Conservation (phyloP, 2,329 filamentous ascomycete species). For the Septoria petroselini region DNA sequence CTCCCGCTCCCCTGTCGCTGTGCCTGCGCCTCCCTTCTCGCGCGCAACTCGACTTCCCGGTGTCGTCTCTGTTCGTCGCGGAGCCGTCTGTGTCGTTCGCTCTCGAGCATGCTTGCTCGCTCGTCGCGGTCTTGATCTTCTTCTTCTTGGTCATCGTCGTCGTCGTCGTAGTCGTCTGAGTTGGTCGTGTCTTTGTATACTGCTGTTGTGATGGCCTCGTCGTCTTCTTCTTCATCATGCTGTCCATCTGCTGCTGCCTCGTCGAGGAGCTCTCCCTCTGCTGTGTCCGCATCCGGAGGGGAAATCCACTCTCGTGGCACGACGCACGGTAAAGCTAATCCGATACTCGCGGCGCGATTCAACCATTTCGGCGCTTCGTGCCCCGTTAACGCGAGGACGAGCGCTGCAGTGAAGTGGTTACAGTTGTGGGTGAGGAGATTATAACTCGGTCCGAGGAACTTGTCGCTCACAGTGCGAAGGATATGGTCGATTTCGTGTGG, state of each 20-base stretch:
- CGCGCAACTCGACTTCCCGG: slow-evolving; percentile 18
- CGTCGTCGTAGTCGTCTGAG: slow-evolving; percentile 52
- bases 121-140: slow-evolving; percentile 7
- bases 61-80: slow-evolving; percentile 36
- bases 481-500: slow-evolving; percentile 68
- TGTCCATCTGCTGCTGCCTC: slow-evolving; percentile 48
- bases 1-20: neutral
- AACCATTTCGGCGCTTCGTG: slow-evolving; percentile 70
- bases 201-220: slow-evolving; percentile 24
- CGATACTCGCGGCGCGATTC: slow-evolving; percentile 80
- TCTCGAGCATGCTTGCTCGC: slow-evolving; percentile 12
- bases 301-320: slow-evolving; percentile 80
- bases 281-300: slow-evolving; percentile 70
- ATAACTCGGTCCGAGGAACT: slow-evolving; percentile 73
- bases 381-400: slow-evolving; percentile 71
- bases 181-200: slow-evolving; percentile 7
- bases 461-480: slow-evolving; percentile 64
- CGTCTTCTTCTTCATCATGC: slow-evolving; percentile 55
- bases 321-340: slow-evolving; percentile 74
- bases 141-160: slow-evolving; percentile 14
- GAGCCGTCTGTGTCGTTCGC: slow-evolving; percentile 26
- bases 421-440: slow-evolving; percentile 82
- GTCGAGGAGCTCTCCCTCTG: slow-evolving; percentile 66
- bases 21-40: neutral
- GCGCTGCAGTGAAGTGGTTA: slow-evolving; percentile 80